Evolutionary conservation across 257 asterid genomes (phyloP).

Genomic region (Salvia hispanica): DNA sequence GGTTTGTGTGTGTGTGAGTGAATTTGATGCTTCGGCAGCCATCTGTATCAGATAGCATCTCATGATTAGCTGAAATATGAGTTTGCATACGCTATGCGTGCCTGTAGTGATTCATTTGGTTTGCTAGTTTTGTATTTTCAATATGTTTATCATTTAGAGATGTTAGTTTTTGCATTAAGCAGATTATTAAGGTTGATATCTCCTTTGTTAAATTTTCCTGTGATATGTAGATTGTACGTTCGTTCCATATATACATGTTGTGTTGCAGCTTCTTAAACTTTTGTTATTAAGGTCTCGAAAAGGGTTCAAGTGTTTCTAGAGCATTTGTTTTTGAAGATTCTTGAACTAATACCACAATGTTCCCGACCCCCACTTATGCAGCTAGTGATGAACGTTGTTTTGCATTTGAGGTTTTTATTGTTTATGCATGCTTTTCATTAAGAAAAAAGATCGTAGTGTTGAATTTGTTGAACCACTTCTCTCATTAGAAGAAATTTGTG

Average conservation of each 20-base stretch:
- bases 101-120: too few species aligned
- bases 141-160: too few species aligned
- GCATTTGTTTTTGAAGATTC: constrained; percentile 75
- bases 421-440: neutral
- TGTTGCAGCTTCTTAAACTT: constrained; percentile 28
- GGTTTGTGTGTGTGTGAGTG: constrained; percentile 8
- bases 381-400: constrained; percentile 96
- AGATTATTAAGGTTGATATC: too few species aligned
- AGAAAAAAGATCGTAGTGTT: neutral
- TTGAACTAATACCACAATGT: constrained; percentile 76
- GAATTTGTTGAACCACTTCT: constrained; percentile 16
- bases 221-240: too few species aligned
- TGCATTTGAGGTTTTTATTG: constrained; percentile 90
- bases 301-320: constrained; percentile 90
- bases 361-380: constrained; percentile 71
- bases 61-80: too few species aligned
- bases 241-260: neutral
- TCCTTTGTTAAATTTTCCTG: neutral
- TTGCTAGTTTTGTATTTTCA: too few species aligned
- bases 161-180: neutral
- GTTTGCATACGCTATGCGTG: neutral
- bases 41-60: too few species aligned
- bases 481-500: neutral
- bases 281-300: constrained; percentile 75
- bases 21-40: too few species aligned